Evolutionary conservation across 2,329 filamentous ascomycete genomes (phyloP).

Genomic region (Talaromyces sp.): DNA sequence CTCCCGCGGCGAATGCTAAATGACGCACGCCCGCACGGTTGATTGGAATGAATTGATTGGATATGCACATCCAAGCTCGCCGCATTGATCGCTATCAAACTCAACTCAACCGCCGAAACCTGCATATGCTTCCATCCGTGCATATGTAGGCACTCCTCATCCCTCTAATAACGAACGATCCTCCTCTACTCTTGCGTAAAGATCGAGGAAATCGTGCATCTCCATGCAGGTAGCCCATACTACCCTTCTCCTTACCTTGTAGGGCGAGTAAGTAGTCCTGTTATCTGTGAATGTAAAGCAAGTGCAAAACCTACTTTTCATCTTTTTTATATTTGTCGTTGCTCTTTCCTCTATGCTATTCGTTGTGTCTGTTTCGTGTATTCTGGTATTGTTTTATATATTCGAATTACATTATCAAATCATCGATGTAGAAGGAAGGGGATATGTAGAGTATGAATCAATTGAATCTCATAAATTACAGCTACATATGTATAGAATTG

Average conservation of each 20-base stretch:
- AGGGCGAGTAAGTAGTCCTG: not conserved
- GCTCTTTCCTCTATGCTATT: not conserved
- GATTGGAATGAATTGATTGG: not conserved
- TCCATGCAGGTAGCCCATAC: not conserved
- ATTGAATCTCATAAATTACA: not conserved
- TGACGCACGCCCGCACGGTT: not conserved
- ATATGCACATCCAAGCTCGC: not conserved
- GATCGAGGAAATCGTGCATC: not conserved
- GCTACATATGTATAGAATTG: too few species aligned
- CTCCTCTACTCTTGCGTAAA: not conserved
- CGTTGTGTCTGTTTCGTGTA: not conserved
- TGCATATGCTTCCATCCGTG: not conserved
- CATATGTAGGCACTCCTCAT: not conserved
- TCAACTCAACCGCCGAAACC: not conserved
- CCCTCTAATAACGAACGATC: not conserved
- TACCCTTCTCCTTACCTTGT: not conserved
- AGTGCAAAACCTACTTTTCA: not conserved
- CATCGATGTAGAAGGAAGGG: not conserved
- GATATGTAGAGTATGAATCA: not conserved
- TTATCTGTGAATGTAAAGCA: not conserved
- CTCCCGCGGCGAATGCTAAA: conserved; percentile 64
- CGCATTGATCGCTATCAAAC: not conserved
- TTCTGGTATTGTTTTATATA: not conserved
- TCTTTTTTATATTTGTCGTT: not conserved
- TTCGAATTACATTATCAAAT: not conserved